Percentiles rank a stretch among this genome's conserved stretches.
phyloP scores from a whole-genome alignment of 148 eudicot species.

The Camellia lanceoleosa region DNA sequence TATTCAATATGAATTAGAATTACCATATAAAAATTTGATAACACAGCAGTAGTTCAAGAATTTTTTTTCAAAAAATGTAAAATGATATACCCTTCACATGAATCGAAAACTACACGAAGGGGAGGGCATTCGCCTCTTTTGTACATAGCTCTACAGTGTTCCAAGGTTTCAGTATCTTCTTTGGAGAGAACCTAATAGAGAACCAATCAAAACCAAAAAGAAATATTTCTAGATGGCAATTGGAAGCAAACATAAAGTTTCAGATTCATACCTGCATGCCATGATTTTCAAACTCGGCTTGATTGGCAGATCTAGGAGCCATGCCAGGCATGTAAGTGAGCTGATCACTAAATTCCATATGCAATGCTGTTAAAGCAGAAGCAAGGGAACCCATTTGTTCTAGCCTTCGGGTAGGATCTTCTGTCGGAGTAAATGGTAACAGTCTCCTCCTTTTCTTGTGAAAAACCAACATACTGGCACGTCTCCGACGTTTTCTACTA shows the following conservation, averaged over 20 bases:
- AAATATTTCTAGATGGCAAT: background rate
- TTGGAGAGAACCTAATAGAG: constrained; percentile 64
- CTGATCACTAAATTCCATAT: constrained; percentile 64
- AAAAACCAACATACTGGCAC: constrained; percentile 50
- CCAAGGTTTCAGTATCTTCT: constrained; percentile 70
- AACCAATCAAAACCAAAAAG: background rate
- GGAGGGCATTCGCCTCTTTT: constrained; percentile 82
- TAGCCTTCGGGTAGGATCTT: constrained; percentile 56
- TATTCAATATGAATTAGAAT: background rate
- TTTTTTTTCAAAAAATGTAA: background rate
- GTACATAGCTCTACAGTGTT: constrained; percentile 63
- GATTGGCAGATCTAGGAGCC: constrained; percentile 89
- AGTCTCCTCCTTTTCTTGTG: constrained; percentile 77
- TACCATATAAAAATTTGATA: too few species aligned
- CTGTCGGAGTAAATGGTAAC: constrained; percentile 59
- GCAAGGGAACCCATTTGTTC: constrained; percentile 88
- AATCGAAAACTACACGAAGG: constrained; percentile 66
- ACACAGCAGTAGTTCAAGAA: background rate
- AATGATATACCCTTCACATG: constrained; percentile 64
- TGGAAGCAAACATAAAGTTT: background rate
- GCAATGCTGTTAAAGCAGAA: constrained; percentile 52
- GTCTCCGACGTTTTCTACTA: constrained; percentile 67
- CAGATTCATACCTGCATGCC: constrained; percentile 78
- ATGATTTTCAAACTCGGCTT: constrained; percentile 65
- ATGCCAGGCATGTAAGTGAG: constrained; percentile 67